Evolutionary conservation across 805 yeast genomes (phyloP).

Genomic region (Metschnikowia orientalis): DNA sequence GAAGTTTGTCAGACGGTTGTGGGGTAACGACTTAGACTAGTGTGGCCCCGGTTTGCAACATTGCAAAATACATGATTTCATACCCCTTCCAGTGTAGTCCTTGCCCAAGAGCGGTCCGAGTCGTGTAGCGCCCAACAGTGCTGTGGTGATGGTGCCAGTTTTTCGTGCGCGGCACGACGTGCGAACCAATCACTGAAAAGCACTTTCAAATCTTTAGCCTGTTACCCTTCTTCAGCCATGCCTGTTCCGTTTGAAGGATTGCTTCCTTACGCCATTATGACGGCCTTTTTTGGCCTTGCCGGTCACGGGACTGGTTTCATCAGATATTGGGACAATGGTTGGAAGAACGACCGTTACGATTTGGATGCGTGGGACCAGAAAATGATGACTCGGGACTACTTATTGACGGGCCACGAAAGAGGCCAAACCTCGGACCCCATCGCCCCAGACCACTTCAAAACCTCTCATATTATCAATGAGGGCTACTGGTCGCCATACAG

Average conservation of each 20-base stretch:
- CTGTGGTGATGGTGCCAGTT: too few species aligned
- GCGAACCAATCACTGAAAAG: slow-evolving; percentile 21
- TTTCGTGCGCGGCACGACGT: slow-evolving; percentile 13
- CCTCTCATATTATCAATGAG: slow-evolving; percentile 42
- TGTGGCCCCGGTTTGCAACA: too few species aligned
- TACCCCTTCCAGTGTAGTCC: too few species aligned
- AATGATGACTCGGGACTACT: slow-evolving; percentile 66
- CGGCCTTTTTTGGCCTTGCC: slow-evolving; percentile 42
- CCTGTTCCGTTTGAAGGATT: slow-evolving; percentile 48
- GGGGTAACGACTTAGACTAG: slow-evolving; percentile 37
- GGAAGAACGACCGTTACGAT: slow-evolving; percentile 44
- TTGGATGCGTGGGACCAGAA: slow-evolving; percentile 42
- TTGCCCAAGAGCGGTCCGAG: too few species aligned
- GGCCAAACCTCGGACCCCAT: slow-evolving; percentile 62
- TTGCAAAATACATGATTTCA: too few species aligned
- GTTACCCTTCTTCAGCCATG: slow-evolving; percentile 22
- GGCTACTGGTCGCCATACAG: slow-evolving; percentile 45
- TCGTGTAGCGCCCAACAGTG: too few species aligned
- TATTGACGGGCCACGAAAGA: slow-evolving; percentile 70
- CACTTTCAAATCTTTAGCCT: slow-evolving; percentile 5
- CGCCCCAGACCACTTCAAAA: slow-evolving; percentile 76
- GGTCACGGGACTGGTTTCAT: slow-evolving; percentile 43
- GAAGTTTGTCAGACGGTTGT: slow-evolving; percentile 69
- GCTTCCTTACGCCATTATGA: slow-evolving; percentile 43
- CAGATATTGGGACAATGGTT: slow-evolving; percentile 48